Base-by-base conservation (phyloP, 352 stramenopile genomes). In the Blastocystis sp. region DNA sequence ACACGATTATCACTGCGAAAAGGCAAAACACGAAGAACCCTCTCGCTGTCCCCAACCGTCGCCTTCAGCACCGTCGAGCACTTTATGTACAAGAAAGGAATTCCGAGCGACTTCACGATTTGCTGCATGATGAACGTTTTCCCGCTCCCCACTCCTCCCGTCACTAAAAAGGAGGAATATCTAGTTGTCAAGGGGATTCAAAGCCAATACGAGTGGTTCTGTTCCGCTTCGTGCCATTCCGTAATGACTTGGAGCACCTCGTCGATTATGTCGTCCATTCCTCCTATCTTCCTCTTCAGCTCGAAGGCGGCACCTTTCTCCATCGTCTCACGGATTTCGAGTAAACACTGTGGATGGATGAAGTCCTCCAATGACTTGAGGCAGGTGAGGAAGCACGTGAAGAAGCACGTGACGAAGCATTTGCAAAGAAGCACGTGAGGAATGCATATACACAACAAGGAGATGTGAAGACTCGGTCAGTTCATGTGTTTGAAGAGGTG, bases 231-330 rank as follows among this genome's bases (percentile, higher is more conserved):
- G 9, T 24, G 16, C 31, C 63, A 50, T 24, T 74, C 63, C 24
- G 39, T 21, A 51, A 74, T 35, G 26, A 74, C 9, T 10, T 35
- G 3, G 1, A 10, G 45, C 3, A 33, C n/a, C 9, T 2, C 6
- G 45, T 55, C 66, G 45, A 85, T 26, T 55, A 85, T 39, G 9
- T 85, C 74, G n/a, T 85, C 74, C 74, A 85, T 85, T 39, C 74
- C 74, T 26, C 74, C 74, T 26, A 85, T 85, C 41, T 29, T 41
- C n/a, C 39, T 29, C 10, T 29, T 67, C 33, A 67, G 24, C 24
- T n/a, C n/a, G n/a, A n/a, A n/a, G n/a, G n/a, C n/a, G n/a, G n/a
- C n/a, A n/a, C n/a, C n/a, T n/a, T n/a, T n/a, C n/a, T n/a, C n/a
- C n/a, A n/a, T n/a, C n/a, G n/a, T n/a, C n/a, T n/a, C n/a, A n/a